Conservation (phyloP, 768 basidiomycete species). For the Tylopilus subfusipes region DNA sequence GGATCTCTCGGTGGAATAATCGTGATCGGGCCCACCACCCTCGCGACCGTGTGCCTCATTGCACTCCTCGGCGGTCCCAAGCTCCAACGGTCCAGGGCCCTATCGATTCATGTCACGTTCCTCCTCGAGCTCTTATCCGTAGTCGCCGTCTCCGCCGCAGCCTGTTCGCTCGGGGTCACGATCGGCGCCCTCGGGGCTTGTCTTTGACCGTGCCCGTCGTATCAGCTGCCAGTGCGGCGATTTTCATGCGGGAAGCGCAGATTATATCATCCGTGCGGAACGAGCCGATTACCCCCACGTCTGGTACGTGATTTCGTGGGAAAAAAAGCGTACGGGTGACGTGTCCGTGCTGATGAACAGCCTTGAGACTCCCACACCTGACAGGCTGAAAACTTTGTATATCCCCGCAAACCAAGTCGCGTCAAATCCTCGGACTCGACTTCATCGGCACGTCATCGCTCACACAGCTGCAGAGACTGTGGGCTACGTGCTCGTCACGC, state of each 20-base stretch:
- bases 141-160: constrained; percentile 14
- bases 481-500: constrained; percentile 9
- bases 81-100: neutral
- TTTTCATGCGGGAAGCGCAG: constrained; percentile 4
- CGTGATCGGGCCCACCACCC: constrained; percentile 9
- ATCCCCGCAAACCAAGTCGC: neutral
- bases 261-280: neutral
- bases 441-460: neutral
- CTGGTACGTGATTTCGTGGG: constrained; percentile 5
- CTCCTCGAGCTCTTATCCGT: constrained; percentile 10
- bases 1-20: constrained; percentile 13
- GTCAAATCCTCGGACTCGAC: neutral
- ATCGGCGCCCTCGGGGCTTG: constrained; percentile 13
- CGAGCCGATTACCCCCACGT: neutral
- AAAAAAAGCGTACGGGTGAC: neutral
- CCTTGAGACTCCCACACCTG: too few species aligned
- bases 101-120: neutral
- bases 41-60: neutral
- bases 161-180: constrained; percentile 6
- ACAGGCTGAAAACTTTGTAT: neutral
- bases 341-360: neutral
- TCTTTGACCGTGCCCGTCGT: constrained; percentile 6
- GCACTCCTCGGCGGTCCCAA: constrained; percentile 1
- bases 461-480: constrained; percentile 12
- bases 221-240: constrained; percentile 5